Conservation (phyloP, 192 early-diverging fungal genomes). For the Backusella liffmaniae region DNA sequence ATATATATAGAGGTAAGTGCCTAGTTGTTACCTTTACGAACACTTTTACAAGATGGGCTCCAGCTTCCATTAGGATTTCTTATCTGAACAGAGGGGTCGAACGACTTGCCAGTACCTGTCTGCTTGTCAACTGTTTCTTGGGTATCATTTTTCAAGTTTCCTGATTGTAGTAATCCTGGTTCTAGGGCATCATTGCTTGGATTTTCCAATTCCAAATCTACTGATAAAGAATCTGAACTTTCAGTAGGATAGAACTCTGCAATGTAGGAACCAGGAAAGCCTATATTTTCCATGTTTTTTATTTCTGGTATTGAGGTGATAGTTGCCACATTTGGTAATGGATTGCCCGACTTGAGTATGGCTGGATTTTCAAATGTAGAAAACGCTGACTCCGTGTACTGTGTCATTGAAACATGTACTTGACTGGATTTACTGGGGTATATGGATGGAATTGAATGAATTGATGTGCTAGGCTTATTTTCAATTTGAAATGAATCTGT, state of each 20-base stretch:
- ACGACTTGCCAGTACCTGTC: not conserved
- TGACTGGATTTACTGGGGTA: not conserved
- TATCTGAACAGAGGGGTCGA: not conserved
- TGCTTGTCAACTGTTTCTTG: not conserved
- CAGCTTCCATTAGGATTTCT: slow-evolving; percentile 4
- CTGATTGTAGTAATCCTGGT: not conserved
- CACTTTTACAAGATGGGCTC: slow-evolving; percentile 6
- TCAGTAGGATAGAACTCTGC: not conserved
- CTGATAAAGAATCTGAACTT: not conserved
- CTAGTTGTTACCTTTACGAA: not conserved
- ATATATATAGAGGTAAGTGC: not conserved
- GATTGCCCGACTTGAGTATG: not conserved
- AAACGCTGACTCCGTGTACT: not conserved
- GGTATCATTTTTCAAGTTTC: not conserved
- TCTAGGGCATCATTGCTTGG: not conserved
- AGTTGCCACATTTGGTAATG: not conserved
- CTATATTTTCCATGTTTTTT: not conserved
- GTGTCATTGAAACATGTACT: not conserved
- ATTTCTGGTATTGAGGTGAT: not conserved
- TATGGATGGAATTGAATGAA: not conserved
- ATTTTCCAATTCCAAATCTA: not conserved
- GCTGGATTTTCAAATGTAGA: not conserved
- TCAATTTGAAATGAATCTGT: not conserved
- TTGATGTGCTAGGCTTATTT: not conserved
- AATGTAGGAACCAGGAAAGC: not conserved